These are phyloP conservation scores for Hydrangea macrophylla DNA, from an alignment of 148 eudicot genomes.

Conservation along the genomic window DNA sequence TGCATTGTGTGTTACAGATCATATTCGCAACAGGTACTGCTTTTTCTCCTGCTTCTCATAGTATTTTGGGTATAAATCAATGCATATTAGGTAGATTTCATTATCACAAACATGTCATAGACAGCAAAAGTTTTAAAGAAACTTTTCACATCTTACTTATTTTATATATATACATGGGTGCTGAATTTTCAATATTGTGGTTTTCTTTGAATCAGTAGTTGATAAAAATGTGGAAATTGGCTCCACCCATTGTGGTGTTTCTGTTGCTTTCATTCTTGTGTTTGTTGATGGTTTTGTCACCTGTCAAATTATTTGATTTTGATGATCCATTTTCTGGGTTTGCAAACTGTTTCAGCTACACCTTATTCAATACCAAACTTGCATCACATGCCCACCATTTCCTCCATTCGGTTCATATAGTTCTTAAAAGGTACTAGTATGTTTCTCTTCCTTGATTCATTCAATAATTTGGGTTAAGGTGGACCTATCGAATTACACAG, in stretches of 20 bases:
- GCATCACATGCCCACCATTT: slow-evolving; percentile 14
- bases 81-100: too few species aligned
- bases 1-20: too few species aligned
- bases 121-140: neutral
- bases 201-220: neutral
- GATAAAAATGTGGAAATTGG: slow-evolving; percentile 15
- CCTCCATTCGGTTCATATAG: slow-evolving; percentile 14
- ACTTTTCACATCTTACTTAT: neutral
- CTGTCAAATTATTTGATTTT: neutral
- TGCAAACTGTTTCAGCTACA: slow-evolving; percentile 14
- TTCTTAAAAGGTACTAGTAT: slow-evolving; percentile 31
- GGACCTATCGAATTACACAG: neutral
- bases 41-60: too few species aligned
- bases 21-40: too few species aligned
- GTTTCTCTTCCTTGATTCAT: neutral
- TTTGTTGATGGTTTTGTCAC: slow-evolving; percentile 5
- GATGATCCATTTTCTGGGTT: slow-evolving; percentile 7
- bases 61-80: too few species aligned
- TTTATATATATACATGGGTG: neutral
- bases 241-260: neutral
- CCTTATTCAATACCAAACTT: slow-evolving; percentile 14
- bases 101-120: neutral
- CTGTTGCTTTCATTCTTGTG: neutral
- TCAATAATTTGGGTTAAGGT: neutral
- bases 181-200: neutral